These are phyloP conservation scores for Dendrobium chrysotoxum DNA, from an alignment of 106 monocot genomes.

Conservation along the genomic window DNA sequence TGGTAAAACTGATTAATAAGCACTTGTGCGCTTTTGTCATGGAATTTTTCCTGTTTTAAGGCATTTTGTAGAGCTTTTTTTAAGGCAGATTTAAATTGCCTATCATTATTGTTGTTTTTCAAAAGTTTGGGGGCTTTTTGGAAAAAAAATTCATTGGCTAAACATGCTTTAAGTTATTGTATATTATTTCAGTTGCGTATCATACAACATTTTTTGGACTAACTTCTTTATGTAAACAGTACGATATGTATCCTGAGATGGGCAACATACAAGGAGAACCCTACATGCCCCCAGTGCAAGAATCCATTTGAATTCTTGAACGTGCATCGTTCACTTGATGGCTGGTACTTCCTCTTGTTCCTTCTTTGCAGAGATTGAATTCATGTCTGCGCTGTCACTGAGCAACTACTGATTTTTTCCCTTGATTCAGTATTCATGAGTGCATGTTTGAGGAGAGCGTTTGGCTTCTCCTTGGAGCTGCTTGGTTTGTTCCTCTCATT, in stretches of 20 bases:
- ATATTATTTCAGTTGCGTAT: not conserved
- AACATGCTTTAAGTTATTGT: not conserved
- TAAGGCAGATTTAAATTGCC: too few species aligned
- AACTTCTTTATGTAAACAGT: conserved; percentile 19
- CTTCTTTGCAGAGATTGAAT: not conserved
- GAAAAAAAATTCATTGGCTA: not conserved
- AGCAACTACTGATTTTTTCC: not conserved
- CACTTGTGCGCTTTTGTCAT: too few species aligned
- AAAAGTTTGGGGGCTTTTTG: too few species aligned
- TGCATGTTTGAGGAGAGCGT: conserved; percentile 93
- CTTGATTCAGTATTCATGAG: conserved; percentile 70
- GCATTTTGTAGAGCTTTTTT: too few species aligned
- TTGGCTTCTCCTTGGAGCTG: conserved; percentile 72
- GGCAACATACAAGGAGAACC: conserved; percentile 72
- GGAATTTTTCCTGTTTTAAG: too few species aligned
- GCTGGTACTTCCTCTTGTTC: conserved; percentile 40
- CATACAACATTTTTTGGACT: not conserved
- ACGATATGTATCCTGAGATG: conserved; percentile 86
- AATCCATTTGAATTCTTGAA: conserved; percentile 67
- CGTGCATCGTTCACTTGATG: conserved; percentile 81
- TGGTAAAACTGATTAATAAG: too few species aligned
- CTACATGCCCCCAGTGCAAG: conserved; percentile 86
- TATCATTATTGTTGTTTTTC: too few species aligned
- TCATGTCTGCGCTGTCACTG: not conserved
- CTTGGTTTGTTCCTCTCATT: conserved; percentile 75